Percentiles rank a stretch among this genome's conserved stretches.
Evolutionary conservation across 2,329 filamentous ascomycete genomes (phyloP).

Genomic region (Fusarium foetens): DNA sequence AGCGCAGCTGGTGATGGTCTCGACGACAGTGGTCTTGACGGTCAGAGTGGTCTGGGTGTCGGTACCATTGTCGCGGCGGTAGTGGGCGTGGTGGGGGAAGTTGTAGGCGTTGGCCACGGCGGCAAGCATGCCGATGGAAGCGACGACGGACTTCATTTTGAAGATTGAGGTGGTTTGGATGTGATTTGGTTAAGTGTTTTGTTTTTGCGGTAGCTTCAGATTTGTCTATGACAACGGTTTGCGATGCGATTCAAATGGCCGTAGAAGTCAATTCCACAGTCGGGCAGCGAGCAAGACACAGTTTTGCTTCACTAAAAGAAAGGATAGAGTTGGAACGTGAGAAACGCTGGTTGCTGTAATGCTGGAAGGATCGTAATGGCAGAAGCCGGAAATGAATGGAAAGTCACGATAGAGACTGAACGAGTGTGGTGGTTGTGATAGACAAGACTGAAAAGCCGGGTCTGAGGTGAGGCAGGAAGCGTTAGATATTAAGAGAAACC

Average conservation of each 20-base stretch:
- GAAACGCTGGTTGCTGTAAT: slow-evolving; percentile 35
- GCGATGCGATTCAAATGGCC: slow-evolving; percentile 32
- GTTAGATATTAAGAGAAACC: slow-evolving; percentile 45
- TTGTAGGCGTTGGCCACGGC: slow-evolving; percentile 55
- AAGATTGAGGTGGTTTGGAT: slow-evolving; percentile 6
- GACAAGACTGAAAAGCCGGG: slow-evolving; percentile 36
- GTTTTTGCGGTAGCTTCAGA: slow-evolving; percentile 32
- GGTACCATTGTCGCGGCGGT: slow-evolving; percentile 46
- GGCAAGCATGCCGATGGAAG: slow-evolving; percentile 58
- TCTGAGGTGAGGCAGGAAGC: slow-evolving; percentile 37
- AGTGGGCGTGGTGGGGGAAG: slow-evolving; percentile 50
- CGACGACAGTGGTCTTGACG: slow-evolving; percentile 64
- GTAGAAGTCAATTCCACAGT: slow-evolving; percentile 50
- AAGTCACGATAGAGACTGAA: slow-evolving; percentile 45
- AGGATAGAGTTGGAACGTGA: slow-evolving; percentile 35
- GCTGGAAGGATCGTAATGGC: slow-evolving; percentile 47
- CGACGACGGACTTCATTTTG: slow-evolving; percentile 61
- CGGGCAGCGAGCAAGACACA: slow-evolving; percentile 44
- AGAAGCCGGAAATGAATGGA: slow-evolving; percentile 45
- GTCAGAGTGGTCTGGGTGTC: slow-evolving; percentile 54
- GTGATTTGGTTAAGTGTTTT: slow-evolving; percentile 21
- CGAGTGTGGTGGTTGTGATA: slow-evolving; percentile 38
- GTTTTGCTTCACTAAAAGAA: slow-evolving; percentile 47
- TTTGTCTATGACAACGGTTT: slow-evolving; percentile 41
- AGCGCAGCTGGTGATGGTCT: slow-evolving; percentile 68